Evolutionary conservation across 2,329 filamentous ascomycete genomes (phyloP).

Genomic region (Venturia aucupariae): DNA sequence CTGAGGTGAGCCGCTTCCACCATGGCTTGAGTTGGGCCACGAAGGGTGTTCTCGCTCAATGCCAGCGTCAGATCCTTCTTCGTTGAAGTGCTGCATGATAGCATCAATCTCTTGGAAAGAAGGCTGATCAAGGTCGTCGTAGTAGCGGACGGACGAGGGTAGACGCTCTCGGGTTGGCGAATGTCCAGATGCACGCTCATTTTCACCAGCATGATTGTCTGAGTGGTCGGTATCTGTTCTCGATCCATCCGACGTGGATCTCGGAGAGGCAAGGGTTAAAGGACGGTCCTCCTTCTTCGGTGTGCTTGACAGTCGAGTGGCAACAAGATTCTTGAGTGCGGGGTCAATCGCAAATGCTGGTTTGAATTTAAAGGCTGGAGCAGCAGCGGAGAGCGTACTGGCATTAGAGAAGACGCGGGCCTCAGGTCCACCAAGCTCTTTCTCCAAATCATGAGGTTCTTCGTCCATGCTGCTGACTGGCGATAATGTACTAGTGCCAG

Average conservation of each 20-base stretch:
- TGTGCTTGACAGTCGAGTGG: conserved; percentile 20
- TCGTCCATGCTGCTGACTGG: conserved; percentile 7
- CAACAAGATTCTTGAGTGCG: conserved; percentile 26
- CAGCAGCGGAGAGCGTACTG: conserved; percentile 58
- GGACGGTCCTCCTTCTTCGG: neutral
- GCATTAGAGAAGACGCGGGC: neutral
- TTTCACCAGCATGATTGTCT: neutral
- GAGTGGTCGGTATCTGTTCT: neutral
- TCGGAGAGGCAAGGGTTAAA: neutral
- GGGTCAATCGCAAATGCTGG: conserved; percentile 29
- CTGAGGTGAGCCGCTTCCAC: neutral
- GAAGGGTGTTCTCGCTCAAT: conserved; percentile 54
- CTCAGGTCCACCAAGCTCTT: neutral
- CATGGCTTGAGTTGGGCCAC: conserved; percentile 25
- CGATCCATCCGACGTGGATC: conserved; percentile 8
- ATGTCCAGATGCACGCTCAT: neutral
- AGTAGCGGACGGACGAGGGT: conserved; percentile 14
- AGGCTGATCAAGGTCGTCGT: conserved; percentile 25
- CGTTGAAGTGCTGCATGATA: conserved; percentile 78
- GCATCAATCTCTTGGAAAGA: conserved; percentile 82
- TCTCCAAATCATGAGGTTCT: neutral
- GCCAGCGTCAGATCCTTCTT: conserved; percentile 62
- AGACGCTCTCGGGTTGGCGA: neutral
- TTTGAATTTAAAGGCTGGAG: conserved; percentile 55
- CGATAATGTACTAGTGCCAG: neutral